phyloP scores from a whole-genome alignment of 2,329 filamentous ascomycete genomes.

The Ceratocystis cubensis region DNA sequence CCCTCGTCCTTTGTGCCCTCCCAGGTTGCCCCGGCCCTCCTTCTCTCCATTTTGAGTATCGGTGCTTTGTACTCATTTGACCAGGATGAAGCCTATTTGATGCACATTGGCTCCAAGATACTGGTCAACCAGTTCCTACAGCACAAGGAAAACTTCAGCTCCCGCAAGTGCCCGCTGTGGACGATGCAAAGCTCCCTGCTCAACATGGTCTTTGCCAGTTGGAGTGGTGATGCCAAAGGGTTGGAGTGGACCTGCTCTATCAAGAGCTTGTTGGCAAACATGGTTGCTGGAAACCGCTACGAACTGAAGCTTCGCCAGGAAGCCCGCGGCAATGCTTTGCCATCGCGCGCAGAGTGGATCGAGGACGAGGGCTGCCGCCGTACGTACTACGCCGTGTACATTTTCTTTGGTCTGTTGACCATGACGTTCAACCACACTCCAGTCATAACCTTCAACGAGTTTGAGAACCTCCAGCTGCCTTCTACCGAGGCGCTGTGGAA shows the following conservation, averaged over 20 bases:
- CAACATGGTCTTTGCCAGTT: conserved; percentile 98
- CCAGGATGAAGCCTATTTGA: conserved; percentile 90
- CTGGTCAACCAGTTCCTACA: conserved; percentile 93
- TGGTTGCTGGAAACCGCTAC: conserved; percentile 95
- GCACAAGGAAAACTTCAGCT: conserved; percentile 98
- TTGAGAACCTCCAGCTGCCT: conserved; percentile 82
- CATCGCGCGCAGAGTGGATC: conserved; percentile 81
- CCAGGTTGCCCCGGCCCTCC: conserved; percentile 64
- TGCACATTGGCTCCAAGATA: conserved; percentile 95
- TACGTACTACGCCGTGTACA: conserved; percentile 97
- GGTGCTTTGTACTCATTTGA: conserved; percentile 95
- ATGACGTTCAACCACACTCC: conserved; percentile 97
- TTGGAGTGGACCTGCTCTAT: conserved; percentile 98
- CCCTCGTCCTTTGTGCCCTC: conserved; percentile 79
- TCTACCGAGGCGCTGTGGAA: conserved; percentile 95
- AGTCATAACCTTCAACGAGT: conserved; percentile 95
- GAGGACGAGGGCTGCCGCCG: conserved; percentile 93
- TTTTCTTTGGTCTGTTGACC: conserved; percentile 92
- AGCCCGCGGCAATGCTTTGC: conserved; percentile 61
- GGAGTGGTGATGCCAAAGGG: conserved; percentile 95
- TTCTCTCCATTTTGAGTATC: conserved; percentile 86
- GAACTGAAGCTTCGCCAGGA: conserved; percentile 90
- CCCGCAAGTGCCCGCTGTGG: conserved; percentile 92
- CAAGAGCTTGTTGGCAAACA: conserved; percentile 93
- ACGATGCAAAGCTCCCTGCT: conserved; percentile 94